Evolutionary conservation across 2,329 filamentous ascomycete species (phyloP).

Genomic region (Aspergillus aculeatus): DNA sequence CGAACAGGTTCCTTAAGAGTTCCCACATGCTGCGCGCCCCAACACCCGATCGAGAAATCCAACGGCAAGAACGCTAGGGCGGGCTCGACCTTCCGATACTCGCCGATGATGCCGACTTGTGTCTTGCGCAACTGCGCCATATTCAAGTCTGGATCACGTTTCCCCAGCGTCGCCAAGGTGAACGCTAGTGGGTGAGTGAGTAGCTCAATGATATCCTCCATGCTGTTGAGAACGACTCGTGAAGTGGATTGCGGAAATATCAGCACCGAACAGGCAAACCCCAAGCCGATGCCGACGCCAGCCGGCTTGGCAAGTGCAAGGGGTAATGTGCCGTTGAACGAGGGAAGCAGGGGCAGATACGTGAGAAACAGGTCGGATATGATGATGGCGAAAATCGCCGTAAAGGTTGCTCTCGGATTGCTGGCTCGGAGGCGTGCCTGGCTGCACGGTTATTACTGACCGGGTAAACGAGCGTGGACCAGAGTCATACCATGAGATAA

Average conservation of each 20-base stretch:
- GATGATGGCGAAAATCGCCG: constrained; percentile 51
- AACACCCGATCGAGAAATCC: constrained; percentile 48
- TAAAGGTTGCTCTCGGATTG: constrained; percentile 48
- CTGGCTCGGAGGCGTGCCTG: constrained; percentile 46
- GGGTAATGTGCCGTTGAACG: constrained; percentile 43
- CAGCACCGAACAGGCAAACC: constrained; percentile 45
- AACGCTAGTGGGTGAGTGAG: constrained; percentile 32
- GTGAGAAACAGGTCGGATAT: constrained; percentile 49
- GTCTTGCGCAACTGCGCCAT: constrained; percentile 30
- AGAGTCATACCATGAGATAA: constrained; percentile 36
- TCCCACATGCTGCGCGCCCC: constrained; percentile 47
- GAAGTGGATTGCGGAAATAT: constrained; percentile 54
- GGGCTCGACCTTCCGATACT: constrained; percentile 42
- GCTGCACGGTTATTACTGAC: not conserved
- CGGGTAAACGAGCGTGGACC: not conserved
- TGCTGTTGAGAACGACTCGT: constrained; percentile 40
- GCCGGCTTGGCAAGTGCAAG: constrained; percentile 46
- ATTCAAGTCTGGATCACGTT: constrained; percentile 16
- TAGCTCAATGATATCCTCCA: constrained; percentile 30
- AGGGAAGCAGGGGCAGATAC: constrained; percentile 44
- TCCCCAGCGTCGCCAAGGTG: constrained; percentile 24
- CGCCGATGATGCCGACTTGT: constrained; percentile 33
- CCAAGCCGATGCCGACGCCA: constrained; percentile 48
- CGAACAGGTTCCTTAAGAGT: constrained; percentile 39
- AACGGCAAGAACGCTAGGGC: constrained; percentile 47